Percentiles rank a stretch among this genome's conserved stretches.
Conservation (phyloP, 257 asterid species). For the Perilla frutescens region DNA sequence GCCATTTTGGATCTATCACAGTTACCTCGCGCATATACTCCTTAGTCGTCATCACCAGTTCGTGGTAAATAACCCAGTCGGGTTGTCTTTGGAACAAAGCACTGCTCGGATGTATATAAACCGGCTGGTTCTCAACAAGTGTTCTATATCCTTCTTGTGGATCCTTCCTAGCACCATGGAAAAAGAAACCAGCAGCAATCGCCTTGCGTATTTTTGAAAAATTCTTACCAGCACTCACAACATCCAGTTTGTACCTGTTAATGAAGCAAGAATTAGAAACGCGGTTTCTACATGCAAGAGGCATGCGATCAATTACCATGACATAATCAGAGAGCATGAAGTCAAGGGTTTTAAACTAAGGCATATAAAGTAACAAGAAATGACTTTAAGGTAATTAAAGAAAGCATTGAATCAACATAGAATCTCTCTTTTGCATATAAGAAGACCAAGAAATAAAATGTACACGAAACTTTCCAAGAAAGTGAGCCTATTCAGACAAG, state of each 20-base stretch:
- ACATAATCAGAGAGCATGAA: slow-evolving; percentile 6
- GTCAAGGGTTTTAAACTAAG: slow-evolving; percentile 11
- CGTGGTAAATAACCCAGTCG: slow-evolving; percentile 96
- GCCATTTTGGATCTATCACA: slow-evolving; percentile 93
- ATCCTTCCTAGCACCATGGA: slow-evolving; percentile 90
- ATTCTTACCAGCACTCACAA: slow-evolving; percentile 84
- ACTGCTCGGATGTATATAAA: slow-evolving; percentile 95
- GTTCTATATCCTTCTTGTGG: slow-evolving; percentile 93
- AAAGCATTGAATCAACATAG: background rate
- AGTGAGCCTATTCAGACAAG: slow-evolving; percentile 19
- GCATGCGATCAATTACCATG: slow-evolving; percentile 7
- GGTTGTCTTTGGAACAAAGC: slow-evolving; percentile 94
- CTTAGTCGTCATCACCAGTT: slow-evolving; percentile 92
- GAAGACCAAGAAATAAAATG: background rate
- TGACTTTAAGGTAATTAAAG: background rate
- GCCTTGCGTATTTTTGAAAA: slow-evolving; percentile 88
- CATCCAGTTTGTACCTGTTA: slow-evolving; percentile 85
- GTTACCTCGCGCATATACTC: slow-evolving; percentile 98
- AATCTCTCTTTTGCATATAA: slow-evolving; percentile 1
- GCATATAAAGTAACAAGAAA: background rate
- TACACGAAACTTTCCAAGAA: slow-evolving; percentile 3
- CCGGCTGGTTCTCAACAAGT: slow-evolving; percentile 90
- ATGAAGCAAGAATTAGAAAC: slow-evolving; percentile 17
- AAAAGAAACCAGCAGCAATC: slow-evolving; percentile 90
- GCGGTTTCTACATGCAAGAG: slow-evolving; percentile 12